Evolutionary conservation across 352 stramenopile genomes (phyloP).

Genomic region (Globisporangium nagaii): DNA sequence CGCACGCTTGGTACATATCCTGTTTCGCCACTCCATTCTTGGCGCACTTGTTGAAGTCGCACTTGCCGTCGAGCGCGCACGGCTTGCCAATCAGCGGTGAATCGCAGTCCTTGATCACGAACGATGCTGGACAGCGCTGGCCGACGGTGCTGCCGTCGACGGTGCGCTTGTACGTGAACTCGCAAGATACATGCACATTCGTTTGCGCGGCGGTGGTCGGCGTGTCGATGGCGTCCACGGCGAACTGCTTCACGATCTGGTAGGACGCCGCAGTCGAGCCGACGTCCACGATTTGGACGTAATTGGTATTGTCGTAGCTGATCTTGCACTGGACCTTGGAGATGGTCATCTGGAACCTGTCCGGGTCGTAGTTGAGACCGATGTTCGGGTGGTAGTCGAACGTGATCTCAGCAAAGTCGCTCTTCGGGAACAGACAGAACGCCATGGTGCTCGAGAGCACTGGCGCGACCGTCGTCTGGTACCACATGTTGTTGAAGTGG

Average conservation of each 20-base stretch:
- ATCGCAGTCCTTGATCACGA: too few species aligned
- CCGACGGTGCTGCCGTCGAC: too few species aligned
- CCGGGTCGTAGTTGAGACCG: not conserved
- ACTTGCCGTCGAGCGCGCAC: too few species aligned
- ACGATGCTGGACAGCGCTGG: too few species aligned
- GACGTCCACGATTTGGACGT: not conserved
- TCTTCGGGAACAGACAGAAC: not conserved
- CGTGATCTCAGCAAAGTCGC: not conserved
- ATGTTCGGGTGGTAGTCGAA: not conserved
- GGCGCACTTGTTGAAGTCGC: too few species aligned
- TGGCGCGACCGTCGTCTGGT: not conserved
- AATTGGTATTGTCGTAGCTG: not conserved
- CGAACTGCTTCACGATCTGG: not conserved
- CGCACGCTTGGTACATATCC: too few species aligned
- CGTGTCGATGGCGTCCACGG: not conserved
- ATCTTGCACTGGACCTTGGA: not conserved
- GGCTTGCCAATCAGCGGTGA: too few species aligned
- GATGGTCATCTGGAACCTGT: not conserved
- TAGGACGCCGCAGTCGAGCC: not conserved
- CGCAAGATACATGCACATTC: slow-evolving; percentile 9
- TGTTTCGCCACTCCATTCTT: too few species aligned
- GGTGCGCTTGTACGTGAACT: too few species aligned
- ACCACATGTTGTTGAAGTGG: not conserved
- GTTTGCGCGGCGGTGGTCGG: too few species aligned
- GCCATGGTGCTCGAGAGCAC: not conserved